Base-by-base conservation (phyloP, 2,329 filamentous ascomycete species). In the Botryosphaeria dothidea region DNA sequence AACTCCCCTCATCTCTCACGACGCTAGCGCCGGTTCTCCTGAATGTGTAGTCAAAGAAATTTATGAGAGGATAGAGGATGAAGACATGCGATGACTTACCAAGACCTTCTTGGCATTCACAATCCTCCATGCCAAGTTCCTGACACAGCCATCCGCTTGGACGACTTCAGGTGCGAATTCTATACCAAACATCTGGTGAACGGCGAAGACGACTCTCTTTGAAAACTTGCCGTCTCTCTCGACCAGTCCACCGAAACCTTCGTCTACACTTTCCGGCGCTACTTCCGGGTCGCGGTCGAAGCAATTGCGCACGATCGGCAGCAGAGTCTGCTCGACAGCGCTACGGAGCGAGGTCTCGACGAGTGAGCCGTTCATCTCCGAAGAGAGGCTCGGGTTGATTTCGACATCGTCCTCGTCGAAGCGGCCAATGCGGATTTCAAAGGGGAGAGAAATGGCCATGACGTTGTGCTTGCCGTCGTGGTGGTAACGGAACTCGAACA, bases 401-500 rank as follows among this genome's bases (percentile, higher is more conserved):
- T 88, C 84, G 3, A 88, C 83, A 65, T 85, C 82, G 11, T 93
- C 90, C 60, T 92, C 91, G 68, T 92, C 90, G 71, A 97, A 96
- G 48, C 88, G 89, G 34, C 86, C 83, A 68, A 98, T 92, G 51
- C 89, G 88, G 65, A 98, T 90, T 77, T 97, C 94, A 71, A 99
- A 99, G 0, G 95, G 93, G 70, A 92, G 86, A 4, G 93, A 97
- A 67, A 98, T 91, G 19, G 92, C 88, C 91, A 99, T 95, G 73
- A 96, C 93, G 69, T 91, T 92, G 79, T 99, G 93, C 72, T 90
- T 91, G 64, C 93, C 93, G 70, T 92, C 90, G 78, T 99, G 95
- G 78, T 99, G 95, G 79, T 97, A 97, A 45, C 95, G 89, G 82
- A 99, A 96, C 74, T 99, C 95, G 73, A 97, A 99, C 3, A 96